Conservation (phyloP, 2,329 filamentous ascomycete species). For the Fusarium sp. region DNA sequence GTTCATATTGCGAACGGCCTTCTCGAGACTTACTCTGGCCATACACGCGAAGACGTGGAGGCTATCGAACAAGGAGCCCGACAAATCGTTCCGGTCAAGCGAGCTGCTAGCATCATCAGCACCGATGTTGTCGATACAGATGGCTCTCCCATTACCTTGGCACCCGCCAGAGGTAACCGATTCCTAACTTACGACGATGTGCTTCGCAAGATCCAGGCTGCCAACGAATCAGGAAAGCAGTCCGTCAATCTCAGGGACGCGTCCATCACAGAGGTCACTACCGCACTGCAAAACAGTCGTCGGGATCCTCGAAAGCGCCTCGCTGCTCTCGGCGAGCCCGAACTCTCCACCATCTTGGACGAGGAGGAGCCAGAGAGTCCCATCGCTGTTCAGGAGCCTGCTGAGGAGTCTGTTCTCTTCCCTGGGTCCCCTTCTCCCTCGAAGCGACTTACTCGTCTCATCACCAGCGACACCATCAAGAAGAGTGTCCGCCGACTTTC, state of each 20-base stretch:
- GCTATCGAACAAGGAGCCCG: conserved; percentile 6
- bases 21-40: conserved; percentile 23
- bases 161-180: conserved; percentile 39
- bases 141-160: neutral
- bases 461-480: conserved; percentile 39
- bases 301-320: conserved; percentile 36
- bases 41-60: conserved; percentile 10
- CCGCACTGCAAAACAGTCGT: conserved; percentile 28
- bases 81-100: conserved; percentile 43
- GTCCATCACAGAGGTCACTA: conserved; percentile 38
- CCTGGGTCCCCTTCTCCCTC: conserved; percentile 43
- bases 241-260: conserved; percentile 40
- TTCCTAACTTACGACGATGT: conserved; percentile 35
- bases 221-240: conserved; percentile 23
- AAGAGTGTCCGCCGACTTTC: conserved; percentile 37
- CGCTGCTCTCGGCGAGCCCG: conserved; percentile 35
- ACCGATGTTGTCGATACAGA: conserved; percentile 15
- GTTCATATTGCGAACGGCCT: conserved; percentile 40
- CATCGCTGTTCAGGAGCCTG: conserved; percentile 33
- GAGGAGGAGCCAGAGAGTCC: conserved; percentile 42
- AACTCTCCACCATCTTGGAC: conserved; percentile 43
- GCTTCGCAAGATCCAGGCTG: conserved; percentile 37
- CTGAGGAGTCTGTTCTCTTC: conserved; percentile 32
- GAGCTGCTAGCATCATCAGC: conserved; percentile 23
- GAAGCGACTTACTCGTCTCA: conserved; percentile 42